A percentile compares a stretch with the other conserved stretches of the same genome.
These are phyloP conservation scores for Viridothelium virens DNA, from an alignment of 495 filamentous ascomycete genomes.

Conservation along the genomic window DNA sequence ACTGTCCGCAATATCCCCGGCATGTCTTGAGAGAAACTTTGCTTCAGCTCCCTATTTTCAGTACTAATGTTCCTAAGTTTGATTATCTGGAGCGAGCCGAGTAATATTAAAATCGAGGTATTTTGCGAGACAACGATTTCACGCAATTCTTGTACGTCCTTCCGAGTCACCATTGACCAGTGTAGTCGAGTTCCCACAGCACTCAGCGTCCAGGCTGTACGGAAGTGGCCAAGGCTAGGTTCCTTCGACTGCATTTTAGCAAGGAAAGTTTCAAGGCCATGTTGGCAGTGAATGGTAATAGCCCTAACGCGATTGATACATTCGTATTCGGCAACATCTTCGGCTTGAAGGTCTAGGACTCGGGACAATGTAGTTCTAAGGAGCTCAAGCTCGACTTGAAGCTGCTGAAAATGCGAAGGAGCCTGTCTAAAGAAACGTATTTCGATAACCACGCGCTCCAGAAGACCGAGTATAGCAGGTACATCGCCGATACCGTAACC, in stretches of 20 bases:
- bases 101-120: background rate
- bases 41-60: background rate
- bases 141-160: no score
- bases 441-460: background rate
- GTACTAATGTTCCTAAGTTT: background rate
- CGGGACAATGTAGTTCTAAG: background rate
- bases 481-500: background rate
- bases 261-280: no score
- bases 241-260: no score
- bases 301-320: no score
- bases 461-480: background rate
- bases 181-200: no score
- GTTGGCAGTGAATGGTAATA: no score
- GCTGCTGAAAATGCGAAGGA: background rate
- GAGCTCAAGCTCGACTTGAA: background rate
- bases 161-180: no score
- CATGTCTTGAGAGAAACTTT: background rate
- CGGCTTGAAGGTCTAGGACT: no score
- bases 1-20: background rate
- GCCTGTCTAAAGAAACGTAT: background rate
- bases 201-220: no score
- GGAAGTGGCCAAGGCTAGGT: no score
- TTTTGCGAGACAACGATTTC: no score
- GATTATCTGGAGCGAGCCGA: background rate
- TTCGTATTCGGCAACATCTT: no score